phyloP scores from a whole-genome alignment of 768 basidiomycete genomes.

The Xerocomellus intermedius region DNA sequence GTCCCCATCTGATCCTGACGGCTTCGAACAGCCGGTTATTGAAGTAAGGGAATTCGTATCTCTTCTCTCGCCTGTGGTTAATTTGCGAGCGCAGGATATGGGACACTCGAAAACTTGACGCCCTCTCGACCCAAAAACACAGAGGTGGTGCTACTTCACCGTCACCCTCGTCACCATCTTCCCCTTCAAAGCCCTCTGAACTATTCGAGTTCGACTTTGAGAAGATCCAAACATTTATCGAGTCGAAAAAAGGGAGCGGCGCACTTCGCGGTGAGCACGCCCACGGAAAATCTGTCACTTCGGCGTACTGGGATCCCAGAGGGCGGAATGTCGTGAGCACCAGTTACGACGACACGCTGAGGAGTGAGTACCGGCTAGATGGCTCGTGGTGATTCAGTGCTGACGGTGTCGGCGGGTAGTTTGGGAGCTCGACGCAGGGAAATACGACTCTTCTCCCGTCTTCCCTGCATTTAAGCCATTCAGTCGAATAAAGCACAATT shows the following conservation, averaged over 20 bases:
- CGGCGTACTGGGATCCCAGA: conserved; percentile 84
- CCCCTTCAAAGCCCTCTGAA: conserved; percentile 7
- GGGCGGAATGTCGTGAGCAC: conserved; percentile 81
- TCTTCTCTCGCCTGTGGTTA: neutral
- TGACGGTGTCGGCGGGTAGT: conserved; percentile 43
- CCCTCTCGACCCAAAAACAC: conserved; percentile 34
- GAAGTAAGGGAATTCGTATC: conserved; percentile 46
- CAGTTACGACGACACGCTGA: conserved; percentile 75
- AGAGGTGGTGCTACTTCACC: conserved; percentile 22
- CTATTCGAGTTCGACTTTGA: conserved; percentile 39
- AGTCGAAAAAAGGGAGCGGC: conserved; percentile 52
- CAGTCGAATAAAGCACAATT: conserved; percentile 63
- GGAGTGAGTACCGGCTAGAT: conserved; percentile 46
- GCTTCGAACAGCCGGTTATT: conserved; percentile 72
- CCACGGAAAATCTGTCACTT: conserved; percentile 76
- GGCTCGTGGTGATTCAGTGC: neutral
- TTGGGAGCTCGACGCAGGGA: conserved; percentile 65
- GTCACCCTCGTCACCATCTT: conserved; percentile 29
- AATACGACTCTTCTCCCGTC: conserved; percentile 43
- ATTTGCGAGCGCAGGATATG: conserved; percentile 54
- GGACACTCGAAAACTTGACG: conserved; percentile 68
- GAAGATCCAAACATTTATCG: conserved; percentile 46
- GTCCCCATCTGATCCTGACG: conserved; percentile 64
- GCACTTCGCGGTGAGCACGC: conserved; percentile 60
- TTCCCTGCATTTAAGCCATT: conserved; percentile 69